Evolutionary conservation across 1,139 yeast genomes (phyloP).

Genomic region (Pichia sp.): DNA sequence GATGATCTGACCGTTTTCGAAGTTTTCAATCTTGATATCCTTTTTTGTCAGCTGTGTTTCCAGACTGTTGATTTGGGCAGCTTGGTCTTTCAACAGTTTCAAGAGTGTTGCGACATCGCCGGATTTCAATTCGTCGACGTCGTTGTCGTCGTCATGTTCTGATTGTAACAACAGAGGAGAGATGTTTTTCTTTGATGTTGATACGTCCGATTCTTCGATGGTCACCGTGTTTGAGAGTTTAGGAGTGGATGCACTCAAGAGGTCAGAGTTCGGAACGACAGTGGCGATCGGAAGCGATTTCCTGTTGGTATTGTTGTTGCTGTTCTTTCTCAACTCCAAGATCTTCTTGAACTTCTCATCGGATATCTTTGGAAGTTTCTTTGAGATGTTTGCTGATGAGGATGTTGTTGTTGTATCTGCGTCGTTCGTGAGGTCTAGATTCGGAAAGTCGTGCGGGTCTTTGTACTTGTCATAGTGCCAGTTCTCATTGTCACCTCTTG

Average conservation of each 20-base stretch:
- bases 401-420: not conserved
- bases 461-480: constrained; percentile 16
- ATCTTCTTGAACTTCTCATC: constrained; percentile 11
- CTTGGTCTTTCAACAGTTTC: constrained; percentile 3
- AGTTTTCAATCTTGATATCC: not conserved
- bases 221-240: not conserved
- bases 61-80: not conserved
- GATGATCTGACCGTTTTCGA: constrained; percentile 8
- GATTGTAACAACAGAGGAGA: constrained; percentile 2
- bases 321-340: not conserved
- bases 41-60: constrained; percentile 5
- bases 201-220: not conserved
- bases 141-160: not conserved
- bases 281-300: not conserved
- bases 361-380: constrained; percentile 10
- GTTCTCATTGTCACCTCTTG: constrained; percentile 5
- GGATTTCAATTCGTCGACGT: not conserved
- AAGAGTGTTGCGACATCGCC: not conserved
- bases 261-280: not conserved
- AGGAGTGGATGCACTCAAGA: not conserved
- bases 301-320: not conserved
- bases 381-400: constrained; percentile 11
- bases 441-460: constrained; percentile 15
- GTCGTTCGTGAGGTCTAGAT: constrained; percentile 10
- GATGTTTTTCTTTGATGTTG: constrained; percentile 3